Base-by-base conservation (phyloP, 345 rosid genomes). In the Lepidium aucheri region DNA sequence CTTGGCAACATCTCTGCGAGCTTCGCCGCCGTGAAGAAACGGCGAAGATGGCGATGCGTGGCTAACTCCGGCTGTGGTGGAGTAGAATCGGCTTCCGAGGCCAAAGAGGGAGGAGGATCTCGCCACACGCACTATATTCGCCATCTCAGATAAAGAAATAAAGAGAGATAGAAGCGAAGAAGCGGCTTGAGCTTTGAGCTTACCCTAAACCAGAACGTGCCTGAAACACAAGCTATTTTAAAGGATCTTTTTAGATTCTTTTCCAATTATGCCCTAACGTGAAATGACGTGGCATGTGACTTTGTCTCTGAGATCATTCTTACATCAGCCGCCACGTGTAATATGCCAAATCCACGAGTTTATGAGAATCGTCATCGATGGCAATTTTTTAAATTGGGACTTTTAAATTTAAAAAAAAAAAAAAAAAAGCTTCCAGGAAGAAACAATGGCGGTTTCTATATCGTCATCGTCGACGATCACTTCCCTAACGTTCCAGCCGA, bases 381-480 rank as follows among this genome's bases (percentile, higher is more conserved):
- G 32, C 0, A 5, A 20, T 5, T 46, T 20, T 46, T 13, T 6
- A 16, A 30, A 13, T 34, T 20, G 39, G 13, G 35, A 26, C 1
- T 64, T 30, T 22, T 28, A 28, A 28, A 28, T 5, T 28, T 2
- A 4, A 26, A 6, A 28, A 28, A 5, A 5, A 4, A 26, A 6
- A 28, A 28, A 5, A 5, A 28, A 28, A 28, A 28, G 4, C 32
- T 28, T 17, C 13, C 0, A 14, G 32, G 42, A 47, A 32, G 42
- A 45, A 53, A 50, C 47, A 51, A 83, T 79, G 84, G 89, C 85
- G 82, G 59, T 78, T 67, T 77, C 82, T 32, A 54, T 77, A 30
- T 53, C 81, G 17, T 20, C 80, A 55, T 50, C 79, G 15, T 9
- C 74, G 24, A 17, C 75, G 41, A 60, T 73, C 69, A 72, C 39